Evolutionary conservation across 352 stramenopile genomes (phyloP).

Genomic region (Phytophthora pistaciae): DNA sequence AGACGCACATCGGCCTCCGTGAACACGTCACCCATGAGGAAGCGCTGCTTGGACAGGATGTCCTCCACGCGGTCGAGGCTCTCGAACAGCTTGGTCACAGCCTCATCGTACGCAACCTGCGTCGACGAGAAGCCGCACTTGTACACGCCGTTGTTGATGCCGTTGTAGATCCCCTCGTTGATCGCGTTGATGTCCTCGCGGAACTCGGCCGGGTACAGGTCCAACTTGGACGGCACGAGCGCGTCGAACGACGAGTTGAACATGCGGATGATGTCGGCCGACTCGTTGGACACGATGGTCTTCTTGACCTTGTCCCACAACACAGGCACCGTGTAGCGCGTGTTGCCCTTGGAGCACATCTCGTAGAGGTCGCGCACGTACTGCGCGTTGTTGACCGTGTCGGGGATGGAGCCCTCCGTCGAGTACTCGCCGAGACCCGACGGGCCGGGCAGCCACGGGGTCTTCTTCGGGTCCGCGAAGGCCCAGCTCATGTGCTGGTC

Average conservation of each 20-base stretch:
- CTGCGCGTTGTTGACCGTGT: constrained; percentile 70
- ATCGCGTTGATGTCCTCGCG: constrained; percentile 88
- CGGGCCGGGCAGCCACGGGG: constrained; percentile 65
- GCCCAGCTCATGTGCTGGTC: constrained; percentile 84
- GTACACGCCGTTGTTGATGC: constrained; percentile 95
- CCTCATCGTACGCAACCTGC: constrained; percentile 91
- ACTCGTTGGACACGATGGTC: constrained; percentile 96
- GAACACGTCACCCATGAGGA: constrained; percentile 67
- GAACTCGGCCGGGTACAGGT: constrained; percentile 85
- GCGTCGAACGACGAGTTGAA: constrained; percentile 87
- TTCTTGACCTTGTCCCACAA: constrained; percentile 92
- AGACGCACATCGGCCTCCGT: constrained; percentile 86
- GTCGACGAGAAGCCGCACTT: constrained; percentile 92
- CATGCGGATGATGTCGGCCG: constrained; percentile 94
- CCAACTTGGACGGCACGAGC: constrained; percentile 70
- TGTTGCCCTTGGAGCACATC: constrained; percentile 74
- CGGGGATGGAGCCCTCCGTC: constrained; percentile 65
- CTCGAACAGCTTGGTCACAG: constrained; percentile 74
- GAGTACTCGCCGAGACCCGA: constrained; percentile 79
- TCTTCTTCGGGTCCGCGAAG: constrained; percentile 77
- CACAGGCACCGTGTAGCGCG: constrained; percentile 91
- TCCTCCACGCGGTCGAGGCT: constrained; percentile 77
- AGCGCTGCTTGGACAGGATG: constrained; percentile 73
- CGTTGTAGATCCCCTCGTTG: constrained; percentile 93
- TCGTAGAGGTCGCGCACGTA: constrained; percentile 88